Conservation (phyloP, 805 yeast species). For the Teunomyces gatunensis region DNA sequence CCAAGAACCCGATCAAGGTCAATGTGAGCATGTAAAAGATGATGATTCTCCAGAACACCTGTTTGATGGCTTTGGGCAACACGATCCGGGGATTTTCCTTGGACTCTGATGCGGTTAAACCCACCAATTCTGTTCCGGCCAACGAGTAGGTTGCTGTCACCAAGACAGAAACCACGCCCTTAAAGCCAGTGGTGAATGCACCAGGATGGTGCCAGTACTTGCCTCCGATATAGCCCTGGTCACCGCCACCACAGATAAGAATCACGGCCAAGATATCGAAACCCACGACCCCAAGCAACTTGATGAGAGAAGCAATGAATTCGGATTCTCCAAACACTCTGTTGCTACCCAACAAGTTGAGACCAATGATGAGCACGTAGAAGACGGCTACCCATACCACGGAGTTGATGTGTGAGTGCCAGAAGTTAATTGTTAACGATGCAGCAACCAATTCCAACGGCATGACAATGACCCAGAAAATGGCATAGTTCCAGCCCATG, state of each 20-base stretch:
- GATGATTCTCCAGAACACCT: constrained; percentile 41
- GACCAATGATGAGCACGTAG: constrained; percentile 33
- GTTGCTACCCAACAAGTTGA: constrained; percentile 32
- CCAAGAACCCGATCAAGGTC: constrained; percentile 40
- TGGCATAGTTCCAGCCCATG: constrained; percentile 44
- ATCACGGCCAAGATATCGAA: constrained; percentile 39
- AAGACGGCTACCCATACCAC: constrained; percentile 43
- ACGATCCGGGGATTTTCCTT: constrained; percentile 36
- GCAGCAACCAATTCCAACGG: constrained; percentile 44
- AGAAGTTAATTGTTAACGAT: constrained; percentile 39
- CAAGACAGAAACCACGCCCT: constrained; percentile 38
- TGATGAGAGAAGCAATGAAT: constrained; percentile 32
- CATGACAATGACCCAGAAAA: constrained; percentile 43
- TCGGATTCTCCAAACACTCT: constrained; percentile 40
- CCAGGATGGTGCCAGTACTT: constrained; percentile 38
- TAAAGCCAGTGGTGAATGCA: constrained; percentile 34
- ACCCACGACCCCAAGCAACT: constrained; percentile 39
- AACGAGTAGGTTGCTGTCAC: constrained; percentile 42
- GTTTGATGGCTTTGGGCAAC: constrained; percentile 41
- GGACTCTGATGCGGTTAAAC: constrained; percentile 37
- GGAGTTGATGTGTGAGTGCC: constrained; percentile 37
- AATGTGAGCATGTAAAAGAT: constrained; percentile 41
- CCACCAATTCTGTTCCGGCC: constrained; percentile 43
- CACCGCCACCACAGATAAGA: constrained; percentile 39
- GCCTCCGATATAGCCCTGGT: constrained; percentile 37